Evolutionary conservation across 441 rosid genomes (phyloP), one percentile per base, ranked within the genome.

Genomic region (Erysimum pusillum): DNA sequence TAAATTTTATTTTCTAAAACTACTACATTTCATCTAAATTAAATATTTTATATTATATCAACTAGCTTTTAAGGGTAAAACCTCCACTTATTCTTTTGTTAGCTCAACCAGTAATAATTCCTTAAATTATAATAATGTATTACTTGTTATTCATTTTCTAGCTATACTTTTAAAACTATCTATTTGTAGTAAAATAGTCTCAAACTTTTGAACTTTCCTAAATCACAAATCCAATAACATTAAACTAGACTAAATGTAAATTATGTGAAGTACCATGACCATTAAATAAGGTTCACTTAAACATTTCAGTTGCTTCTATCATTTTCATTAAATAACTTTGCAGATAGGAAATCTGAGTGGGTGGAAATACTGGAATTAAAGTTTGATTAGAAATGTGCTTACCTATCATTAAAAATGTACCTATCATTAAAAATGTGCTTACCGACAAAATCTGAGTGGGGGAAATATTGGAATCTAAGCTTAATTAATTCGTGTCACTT

Each of bases 241-340:
- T 39, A 62, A 54, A 31, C 18, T 2, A 7, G 14, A 28, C 36
- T 54, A 20, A 9, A 41, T 39, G 20, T 1, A 22, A 22, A 35
- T 22, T 41, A 42, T 14, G 28, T 14, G 8, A 41, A 13, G 34
- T 25, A 31, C 35, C 35, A 62, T 22, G 51, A 42, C 0, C 31
- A 28, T 25, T 41, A 13, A 14, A 42, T 25, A 42, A 63, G 38
- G 52, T 63, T 45, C 67, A 51, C 53, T 42, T 28, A 9, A 25
- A 14, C 28, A 0, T 42, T 63, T 63, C 67, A n/a, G 67, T 63
- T 63, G 67, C 52, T 63, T 63, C 67, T 42, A 63, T 63, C 67
- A 42, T 25, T 63, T 25, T 63, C 67, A 63, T 4, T 5, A 63
- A 42, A 42, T 42, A 42, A 63, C 38, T 63, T 63, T 25, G 52